Evolutionary conservation across 306 rosid species (phyloP).

Genomic region (Alnus glutinosa): DNA sequence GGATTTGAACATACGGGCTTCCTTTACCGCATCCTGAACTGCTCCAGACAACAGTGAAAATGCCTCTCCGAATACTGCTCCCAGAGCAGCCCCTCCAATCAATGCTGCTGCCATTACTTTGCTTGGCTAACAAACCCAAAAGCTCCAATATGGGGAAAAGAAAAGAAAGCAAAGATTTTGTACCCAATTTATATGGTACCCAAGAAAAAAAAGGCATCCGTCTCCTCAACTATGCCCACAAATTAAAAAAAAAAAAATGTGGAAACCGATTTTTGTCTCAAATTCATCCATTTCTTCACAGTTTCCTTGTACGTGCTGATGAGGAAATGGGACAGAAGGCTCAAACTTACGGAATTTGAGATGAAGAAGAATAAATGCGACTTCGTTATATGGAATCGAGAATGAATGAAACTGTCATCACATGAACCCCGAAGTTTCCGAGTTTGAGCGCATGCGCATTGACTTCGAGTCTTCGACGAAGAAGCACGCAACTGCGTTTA

Average conservation of each 20-base stretch:
- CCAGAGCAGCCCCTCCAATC: not conserved
- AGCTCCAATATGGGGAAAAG: too few species aligned
- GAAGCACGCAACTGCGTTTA: too few species aligned
- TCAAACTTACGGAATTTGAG: too few species aligned
- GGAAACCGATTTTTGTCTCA: too few species aligned
- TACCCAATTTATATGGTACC: too few species aligned
- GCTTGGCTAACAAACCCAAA: not conserved
- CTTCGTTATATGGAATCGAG: too few species aligned
- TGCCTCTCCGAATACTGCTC: not conserved
- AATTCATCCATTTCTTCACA: not conserved
- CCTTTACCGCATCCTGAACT: not conserved
- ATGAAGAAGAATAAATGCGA: too few species aligned
- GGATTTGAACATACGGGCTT: conserved; percentile 5
- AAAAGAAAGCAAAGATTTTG: too few species aligned
- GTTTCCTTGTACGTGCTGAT: not conserved
- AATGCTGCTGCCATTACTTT: not conserved
- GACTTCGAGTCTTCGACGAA: not conserved
- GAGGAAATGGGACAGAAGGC: not conserved
- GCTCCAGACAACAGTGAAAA: not conserved
- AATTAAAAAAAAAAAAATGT: too few species aligned
- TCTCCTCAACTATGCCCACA: too few species aligned
- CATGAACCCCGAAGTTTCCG: not conserved
- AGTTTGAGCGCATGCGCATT: not conserved
- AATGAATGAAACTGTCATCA: not conserved
- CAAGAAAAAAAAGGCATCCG: too few species aligned